A percentile compares a stretch with the other conserved stretches of the same genome.
These are phyloP conservation scores for Paulownia fortunei DNA, from an alignment of 257 asterid genomes.

Conservation along the genomic window DNA sequence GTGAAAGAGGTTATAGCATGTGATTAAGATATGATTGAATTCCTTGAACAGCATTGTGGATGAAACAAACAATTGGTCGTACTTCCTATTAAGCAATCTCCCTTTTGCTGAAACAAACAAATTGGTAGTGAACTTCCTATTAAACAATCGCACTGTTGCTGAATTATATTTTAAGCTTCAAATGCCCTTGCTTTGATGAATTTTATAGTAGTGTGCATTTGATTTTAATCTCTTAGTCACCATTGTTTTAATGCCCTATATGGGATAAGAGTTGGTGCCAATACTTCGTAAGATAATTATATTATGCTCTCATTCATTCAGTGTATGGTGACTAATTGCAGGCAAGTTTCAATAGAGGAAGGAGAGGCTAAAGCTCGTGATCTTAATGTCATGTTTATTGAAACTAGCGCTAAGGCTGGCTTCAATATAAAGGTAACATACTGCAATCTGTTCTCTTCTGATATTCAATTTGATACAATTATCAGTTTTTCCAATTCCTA, in stretches of 20 bases:
- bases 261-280: background rate
- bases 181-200: background rate
- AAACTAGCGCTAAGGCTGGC: constrained; percentile 71
- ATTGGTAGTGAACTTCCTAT: background rate
- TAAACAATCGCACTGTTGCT: background rate
- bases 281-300: background rate
- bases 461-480: background rate
- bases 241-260: constrained; percentile 5
- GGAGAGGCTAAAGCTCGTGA: constrained; percentile 68
- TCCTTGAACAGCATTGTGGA: background rate
- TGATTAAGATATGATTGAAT: background rate
- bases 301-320: background rate
- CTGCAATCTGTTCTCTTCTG: background rate
- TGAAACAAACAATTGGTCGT: background rate
- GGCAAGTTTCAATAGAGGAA: constrained; percentile 71
- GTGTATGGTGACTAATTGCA: constrained; percentile 26
- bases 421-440: constrained; percentile 58
- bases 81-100: background rate
- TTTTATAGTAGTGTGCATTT: background rate
- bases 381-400: constrained; percentile 58
- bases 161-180: constrained; percentile 11
- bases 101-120: background rate
- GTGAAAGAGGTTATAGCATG: constrained; percentile 4
- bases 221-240: constrained; percentile 1
- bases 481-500: background rate